phyloP scores from a whole-genome alignment of 1,284 basidiomycete species.

The Tilletia setariae region DNA sequence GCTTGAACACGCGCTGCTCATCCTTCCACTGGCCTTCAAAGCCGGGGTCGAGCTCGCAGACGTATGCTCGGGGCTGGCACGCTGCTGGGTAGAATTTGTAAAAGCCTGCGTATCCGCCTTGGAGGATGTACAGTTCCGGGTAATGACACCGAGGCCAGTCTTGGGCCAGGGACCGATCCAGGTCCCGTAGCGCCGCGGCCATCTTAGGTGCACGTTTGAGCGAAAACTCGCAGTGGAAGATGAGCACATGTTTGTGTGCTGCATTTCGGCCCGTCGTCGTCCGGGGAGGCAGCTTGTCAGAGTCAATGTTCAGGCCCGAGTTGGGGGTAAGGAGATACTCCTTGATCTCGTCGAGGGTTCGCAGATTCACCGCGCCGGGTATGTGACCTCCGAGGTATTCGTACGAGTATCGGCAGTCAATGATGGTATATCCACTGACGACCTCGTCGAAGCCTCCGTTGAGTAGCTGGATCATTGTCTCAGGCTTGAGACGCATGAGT shows the following conservation, averaged over 20 bases:
- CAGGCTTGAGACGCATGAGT: constrained; percentile 78
- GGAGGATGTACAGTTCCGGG: constrained; percentile 92
- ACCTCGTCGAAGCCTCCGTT: constrained; percentile 42
- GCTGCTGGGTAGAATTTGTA: constrained; percentile 67
- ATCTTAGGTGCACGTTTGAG: constrained; percentile 91
- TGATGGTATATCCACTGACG: constrained; percentile 58
- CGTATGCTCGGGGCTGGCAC: constrained; percentile 78
- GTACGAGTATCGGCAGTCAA: constrained; percentile 97
- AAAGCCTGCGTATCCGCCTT: constrained; percentile 90
- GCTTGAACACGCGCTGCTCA: constrained; percentile 84
- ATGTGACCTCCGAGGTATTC: constrained; percentile 94
- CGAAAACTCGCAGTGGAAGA: constrained; percentile 99
- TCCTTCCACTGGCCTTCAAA: constrained; percentile 74
- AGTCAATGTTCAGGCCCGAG: constrained; percentile 55
- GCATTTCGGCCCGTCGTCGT: constrained; percentile 62
- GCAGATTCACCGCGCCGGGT: constrained; percentile 84
- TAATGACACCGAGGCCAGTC: constrained; percentile 90
- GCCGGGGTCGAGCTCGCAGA: constrained; percentile 88
- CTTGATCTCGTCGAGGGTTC: constrained; percentile 76
- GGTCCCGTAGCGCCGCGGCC: constrained; percentile 91
- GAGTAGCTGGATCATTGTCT: constrained; percentile 60
- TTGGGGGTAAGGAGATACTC: constrained; percentile 68
- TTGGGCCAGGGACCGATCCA: constrained; percentile 81
- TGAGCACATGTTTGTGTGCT: constrained; percentile 69
- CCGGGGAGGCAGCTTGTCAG: constrained; percentile 37